These are phyloP conservation scores for Diaporthe citrichinensis DNA, from an alignment of 2,329 filamentous ascomycete species.

Conservation along the genomic window DNA sequence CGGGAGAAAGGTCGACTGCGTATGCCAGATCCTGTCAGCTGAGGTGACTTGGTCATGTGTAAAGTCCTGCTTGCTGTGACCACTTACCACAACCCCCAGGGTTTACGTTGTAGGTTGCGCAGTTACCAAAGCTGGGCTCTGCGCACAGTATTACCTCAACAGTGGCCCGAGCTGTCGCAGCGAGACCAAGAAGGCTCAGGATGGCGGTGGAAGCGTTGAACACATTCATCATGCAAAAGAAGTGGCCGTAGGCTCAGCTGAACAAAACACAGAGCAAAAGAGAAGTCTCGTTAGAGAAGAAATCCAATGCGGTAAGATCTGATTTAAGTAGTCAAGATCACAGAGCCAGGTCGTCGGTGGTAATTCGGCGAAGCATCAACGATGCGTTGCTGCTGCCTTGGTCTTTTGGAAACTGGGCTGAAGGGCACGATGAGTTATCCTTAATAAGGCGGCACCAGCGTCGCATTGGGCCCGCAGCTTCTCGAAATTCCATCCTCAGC, in stretches of 20 bases:
- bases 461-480: slow-evolving; percentile 14
- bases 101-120: slow-evolving; percentile 4
- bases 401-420: not conserved
- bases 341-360: not conserved
- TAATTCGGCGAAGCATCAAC: not conserved
- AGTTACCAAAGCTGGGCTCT: slow-evolving; percentile 4
- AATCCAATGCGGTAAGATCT: not conserved
- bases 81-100: slow-evolving; percentile 7
- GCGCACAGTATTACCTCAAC: slow-evolving; percentile 13
- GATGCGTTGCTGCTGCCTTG: not conserved
- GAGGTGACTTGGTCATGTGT: not conserved
- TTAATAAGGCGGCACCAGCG: slow-evolving; percentile 7
- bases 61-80: not conserved
- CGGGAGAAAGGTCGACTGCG: not conserved
- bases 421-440: not conserved
- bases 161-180: not conserved
- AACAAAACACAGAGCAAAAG: not conserved
- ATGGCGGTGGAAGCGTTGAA: slow-evolving; percentile 15
- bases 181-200: slow-evolving; percentile 2
- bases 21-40: not conserved
- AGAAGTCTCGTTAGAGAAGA: not conserved
- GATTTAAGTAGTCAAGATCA: not conserved
- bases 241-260: not conserved
- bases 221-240: not conserved
- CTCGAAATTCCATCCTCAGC: not conserved